Base-by-base conservation (phyloP, 2,329 filamentous ascomycete species). In the Colletotrichum acutatum region DNA sequence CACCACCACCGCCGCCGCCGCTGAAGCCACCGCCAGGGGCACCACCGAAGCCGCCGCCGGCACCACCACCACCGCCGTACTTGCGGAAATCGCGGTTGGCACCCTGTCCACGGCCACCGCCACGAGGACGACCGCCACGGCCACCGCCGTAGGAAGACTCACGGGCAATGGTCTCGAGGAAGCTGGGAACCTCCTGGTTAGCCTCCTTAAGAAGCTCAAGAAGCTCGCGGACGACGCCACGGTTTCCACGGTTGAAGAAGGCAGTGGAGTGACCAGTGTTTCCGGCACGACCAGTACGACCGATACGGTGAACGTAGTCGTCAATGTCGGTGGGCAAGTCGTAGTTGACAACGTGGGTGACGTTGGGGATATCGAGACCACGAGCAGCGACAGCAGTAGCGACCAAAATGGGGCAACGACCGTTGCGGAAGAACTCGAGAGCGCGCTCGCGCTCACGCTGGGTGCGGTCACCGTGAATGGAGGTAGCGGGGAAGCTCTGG, bases 201-300 rank as follows among this genome's bases (percentile, higher is more conserved):
- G 97, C 97, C 85, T 99, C 97, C 89, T 98, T 98, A 77, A 99
- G 90, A 32, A 99, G 91, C n/a, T 99, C 97, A 78, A 99, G 90
- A 74, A 99, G 91, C 79, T 98, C 97, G 77, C 97, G 94, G 76
- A 98, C 97, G 78, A 99, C 95, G 86, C 97, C 97, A 80, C 97
- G 95, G 90, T 99, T 99, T 81, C 96, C 96, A 82, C 97, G 96
- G 91, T 99, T 99, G 93, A 99, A 98, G 90, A 99, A 99, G 70
- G 97, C 97, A 78, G 97, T 99, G 6, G 97, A 94, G 78, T 98
- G 92, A 93, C 97, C 97, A 79, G 96, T 98, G 89, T 99, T 99
- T 84, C 97, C 97, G 77, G 97, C 97, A 95, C 97, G 97, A 82
- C 97, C 97, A 76, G 97, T 99, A 96, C 97, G 97, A 92, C 97